A percentile compares a stretch with the other conserved stretches of the same genome.
Conservation (phyloP, 164 flowering plant species). For the Berberis vulgaris region DNA sequence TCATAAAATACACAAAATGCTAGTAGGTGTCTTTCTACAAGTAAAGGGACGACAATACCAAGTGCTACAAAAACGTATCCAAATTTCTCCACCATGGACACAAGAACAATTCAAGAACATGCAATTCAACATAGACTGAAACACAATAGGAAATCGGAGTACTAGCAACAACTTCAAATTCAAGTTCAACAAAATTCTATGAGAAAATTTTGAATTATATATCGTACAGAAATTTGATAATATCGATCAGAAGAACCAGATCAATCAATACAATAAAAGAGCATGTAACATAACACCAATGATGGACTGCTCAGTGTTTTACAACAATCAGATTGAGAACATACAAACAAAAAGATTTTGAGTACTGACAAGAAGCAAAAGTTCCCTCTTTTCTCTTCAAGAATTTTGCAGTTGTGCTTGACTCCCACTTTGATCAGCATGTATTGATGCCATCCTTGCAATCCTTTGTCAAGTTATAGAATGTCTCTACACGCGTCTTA, state of each 20-base stretch:
- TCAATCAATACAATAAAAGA: constrained; percentile 10
- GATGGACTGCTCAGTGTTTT: not conserved
- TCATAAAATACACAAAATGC: no score
- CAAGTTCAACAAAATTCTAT: not conserved
- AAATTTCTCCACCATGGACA: no score
- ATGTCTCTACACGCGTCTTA: constrained; percentile 80
- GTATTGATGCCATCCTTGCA: constrained; percentile 95
- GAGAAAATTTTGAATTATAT: constrained; percentile 3
- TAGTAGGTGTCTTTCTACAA: no score
- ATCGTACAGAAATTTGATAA: not conserved
- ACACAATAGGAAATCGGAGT: no score
- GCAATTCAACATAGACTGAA: no score
- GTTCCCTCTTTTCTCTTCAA: not conserved
- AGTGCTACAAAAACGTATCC: no score
- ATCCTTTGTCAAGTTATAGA: constrained; percentile 78
- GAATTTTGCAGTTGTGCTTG: not conserved
- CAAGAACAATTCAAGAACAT: no score
- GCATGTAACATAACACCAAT: not conserved
- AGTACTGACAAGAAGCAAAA: constrained; percentile 9
- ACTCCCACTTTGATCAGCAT: constrained; percentile 38
- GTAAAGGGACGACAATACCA: no score
- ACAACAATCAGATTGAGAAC: not conserved
- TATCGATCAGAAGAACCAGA: constrained; percentile 1
- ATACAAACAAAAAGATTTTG: constrained; percentile 1
- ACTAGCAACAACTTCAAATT: not conserved